Evolutionary conservation across 768 basidiomycete genomes (phyloP), one percentile per base, ranked within the genome.

Genomic region (Chiua virens): DNA sequence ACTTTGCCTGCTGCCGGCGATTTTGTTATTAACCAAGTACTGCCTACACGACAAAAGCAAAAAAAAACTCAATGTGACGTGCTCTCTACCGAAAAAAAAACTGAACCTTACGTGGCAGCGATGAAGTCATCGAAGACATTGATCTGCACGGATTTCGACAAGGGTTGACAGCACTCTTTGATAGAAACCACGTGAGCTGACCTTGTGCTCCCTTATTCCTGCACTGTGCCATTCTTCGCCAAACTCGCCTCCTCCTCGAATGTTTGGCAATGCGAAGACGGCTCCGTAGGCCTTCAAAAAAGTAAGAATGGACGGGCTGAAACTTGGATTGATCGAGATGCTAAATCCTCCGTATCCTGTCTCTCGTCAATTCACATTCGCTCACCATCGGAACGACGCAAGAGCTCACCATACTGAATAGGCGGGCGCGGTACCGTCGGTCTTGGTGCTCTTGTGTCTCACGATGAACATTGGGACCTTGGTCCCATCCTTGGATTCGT

Each of bases 101-200:
- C 22, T 8, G 17, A 37, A 14, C 70, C 82, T 60, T 71, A 89
- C 88, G 85, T 82, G 27, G 87, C 89, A 8, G 86, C 81, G 55
- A 89, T 86, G 69, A 92, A 92, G 64, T 93, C 91, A 59, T 92
- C 75, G 59, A 89, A 92, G 48, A 82, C 83, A 50, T 89, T 90
- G 53, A 74, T 75, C 85, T 88, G 38, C 23, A 43, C 25, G 17
- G 23, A 17, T 28, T 34, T 6, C 34, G 6, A 34, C 2, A 34
- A 34, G 2, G 18, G 46, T 54, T 47, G 52, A 52, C 34, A 55
- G 36, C 21, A 18, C 15, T 45, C 22, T 11, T n/a, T 4, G n/a
- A 43, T 22, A 17, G 28, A 36, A 30, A 37, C 52, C 45, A 55
- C 27, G 22, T 32, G 14, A 30, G 34, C 45, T 45, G 65, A 85